These are phyloP conservation scores for Hypocreales sp. DNA, from an alignment of 2,329 filamentous ascomycete genomes.

Conservation along the genomic window DNA sequence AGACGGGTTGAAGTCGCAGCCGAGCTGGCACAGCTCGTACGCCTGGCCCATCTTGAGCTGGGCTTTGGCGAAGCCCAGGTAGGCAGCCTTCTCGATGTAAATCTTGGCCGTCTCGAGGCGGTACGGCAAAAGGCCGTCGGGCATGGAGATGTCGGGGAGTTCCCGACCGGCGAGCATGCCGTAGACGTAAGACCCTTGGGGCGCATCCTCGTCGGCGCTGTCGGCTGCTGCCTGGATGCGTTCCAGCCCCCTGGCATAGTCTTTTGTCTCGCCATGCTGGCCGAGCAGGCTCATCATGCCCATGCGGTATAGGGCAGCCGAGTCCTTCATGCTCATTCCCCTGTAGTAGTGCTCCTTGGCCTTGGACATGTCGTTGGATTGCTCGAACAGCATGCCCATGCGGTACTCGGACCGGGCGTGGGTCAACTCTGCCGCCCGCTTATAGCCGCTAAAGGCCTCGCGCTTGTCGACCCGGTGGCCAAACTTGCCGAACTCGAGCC, in stretches of 20 bases:
- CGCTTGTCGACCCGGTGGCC: conserved; percentile 82
- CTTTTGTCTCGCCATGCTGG: conserved; percentile 78
- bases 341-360: conserved; percentile 81
- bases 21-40: conserved; percentile 85
- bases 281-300: conserved; percentile 97
- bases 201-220: conserved; percentile 86
- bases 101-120: conserved; percentile 62
- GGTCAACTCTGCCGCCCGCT: conserved; percentile 69
- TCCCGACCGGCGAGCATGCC: conserved; percentile 89
- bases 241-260: conserved; percentile 62
- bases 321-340: conserved; percentile 68
- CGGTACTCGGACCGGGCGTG: conserved; percentile 86
- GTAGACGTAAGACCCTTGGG: conserved; percentile 88
- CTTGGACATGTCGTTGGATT: conserved; percentile 81
- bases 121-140: conserved; percentile 50
- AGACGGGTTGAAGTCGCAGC: conserved; percentile 87
- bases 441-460: conserved; percentile 81
- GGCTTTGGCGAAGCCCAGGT: conserved; percentile 87
- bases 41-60: conserved; percentile 95
- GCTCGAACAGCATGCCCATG: conserved; percentile 97
- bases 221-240: conserved; percentile 73
- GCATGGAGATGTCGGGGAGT: conserved; percentile 77
- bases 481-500: conserved; percentile 97
- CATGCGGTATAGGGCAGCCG: conserved; percentile 70
- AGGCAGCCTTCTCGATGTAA: conserved; percentile 93